Evolutionary conservation across 2,329 filamentous ascomycete species (phyloP), one percentile per base, ranked within the genome.

Genomic region (Coniochaeta sp.): DNA sequence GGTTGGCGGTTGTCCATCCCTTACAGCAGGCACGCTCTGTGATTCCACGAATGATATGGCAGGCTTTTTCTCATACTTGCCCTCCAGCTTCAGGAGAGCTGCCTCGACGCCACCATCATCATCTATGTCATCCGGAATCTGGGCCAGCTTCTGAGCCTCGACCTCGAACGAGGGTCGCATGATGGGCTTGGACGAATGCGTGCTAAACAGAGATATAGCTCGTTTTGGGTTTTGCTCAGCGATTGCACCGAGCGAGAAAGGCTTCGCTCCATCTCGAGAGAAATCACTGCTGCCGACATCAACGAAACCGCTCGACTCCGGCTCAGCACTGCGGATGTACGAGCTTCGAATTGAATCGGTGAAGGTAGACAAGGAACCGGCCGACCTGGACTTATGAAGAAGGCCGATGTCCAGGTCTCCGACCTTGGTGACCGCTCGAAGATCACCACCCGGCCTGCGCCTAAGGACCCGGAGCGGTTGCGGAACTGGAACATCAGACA

Each of bases 71-170:
- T 88, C 82, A 66, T 88, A 95, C 66, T 86, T 93, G 11, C 95
- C 95, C 76, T 99, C 95, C 0, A 99, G 81, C 69, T 98, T 99
- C 67, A 93, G 76, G 58, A 99, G 73, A 0, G 95, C 91, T n/a
- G 93, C 92, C 70, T 98, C 95, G 28, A 98, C 87, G 14, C 93
- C 93, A 7, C 91, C 91, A 69, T 96, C 90, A 54, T 89, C 88
- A 62, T 87, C 83, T 17, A 77, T 71, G 40, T 96, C 91, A 69
- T 97, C 93, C 0, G 93, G 91, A 28, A 98, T 90, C 60, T 90
- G 87, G 1, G 93, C 91, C 59, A 99, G 84, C 67, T 90, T 90
- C 62, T 93, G 87, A 1, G 96, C 91, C 67, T 96, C 92, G 2
- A 84, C 88, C 72, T 98, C 91, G 66, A 98, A 97, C 0, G 93